Conservation (phyloP, 768 basidiomycete species). For the Dacryopinax primogenitus region DNA sequence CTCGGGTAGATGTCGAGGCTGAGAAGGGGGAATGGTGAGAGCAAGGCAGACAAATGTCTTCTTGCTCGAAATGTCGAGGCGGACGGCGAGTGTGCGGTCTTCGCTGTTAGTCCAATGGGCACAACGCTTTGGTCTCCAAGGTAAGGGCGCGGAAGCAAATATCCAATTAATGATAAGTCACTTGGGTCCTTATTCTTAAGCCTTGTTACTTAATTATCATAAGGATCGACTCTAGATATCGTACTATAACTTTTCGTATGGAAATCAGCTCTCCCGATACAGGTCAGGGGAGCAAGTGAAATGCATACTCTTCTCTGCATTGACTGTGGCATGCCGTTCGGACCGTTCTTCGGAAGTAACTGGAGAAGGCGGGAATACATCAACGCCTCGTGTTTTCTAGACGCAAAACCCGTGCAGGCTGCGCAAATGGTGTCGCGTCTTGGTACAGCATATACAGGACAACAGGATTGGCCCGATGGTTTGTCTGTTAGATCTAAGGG, state of each 20-base stretch:
- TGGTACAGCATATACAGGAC: too few species aligned
- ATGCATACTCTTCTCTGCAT: neutral
- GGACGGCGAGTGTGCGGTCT: neutral
- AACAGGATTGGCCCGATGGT: too few species aligned
- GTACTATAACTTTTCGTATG: too few species aligned
- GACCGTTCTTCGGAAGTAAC: constrained; percentile 4
- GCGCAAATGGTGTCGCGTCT: neutral
- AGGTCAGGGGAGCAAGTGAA: neutral
- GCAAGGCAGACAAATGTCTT: neutral
- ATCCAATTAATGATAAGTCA: neutral
- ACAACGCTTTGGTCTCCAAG: constrained; percentile 4
- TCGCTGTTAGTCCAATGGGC: neutral
- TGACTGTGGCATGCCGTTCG: neutral
- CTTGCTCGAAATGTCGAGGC: constrained; percentile 6
- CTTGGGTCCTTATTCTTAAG: neutral
- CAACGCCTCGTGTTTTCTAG: neutral
- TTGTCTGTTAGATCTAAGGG: too few species aligned
- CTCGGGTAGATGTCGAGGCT: neutral
- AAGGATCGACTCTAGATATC: neutral
- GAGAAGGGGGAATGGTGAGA: neutral
- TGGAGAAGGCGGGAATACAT: neutral
- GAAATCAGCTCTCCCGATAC: neutral
- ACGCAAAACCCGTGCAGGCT: neutral
- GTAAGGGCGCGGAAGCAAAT: constrained; percentile 5
- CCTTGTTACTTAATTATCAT: neutral